Base-by-base conservation (phyloP, 2,329 filamentous ascomycete species). In the Xylaria sp. region DNA sequence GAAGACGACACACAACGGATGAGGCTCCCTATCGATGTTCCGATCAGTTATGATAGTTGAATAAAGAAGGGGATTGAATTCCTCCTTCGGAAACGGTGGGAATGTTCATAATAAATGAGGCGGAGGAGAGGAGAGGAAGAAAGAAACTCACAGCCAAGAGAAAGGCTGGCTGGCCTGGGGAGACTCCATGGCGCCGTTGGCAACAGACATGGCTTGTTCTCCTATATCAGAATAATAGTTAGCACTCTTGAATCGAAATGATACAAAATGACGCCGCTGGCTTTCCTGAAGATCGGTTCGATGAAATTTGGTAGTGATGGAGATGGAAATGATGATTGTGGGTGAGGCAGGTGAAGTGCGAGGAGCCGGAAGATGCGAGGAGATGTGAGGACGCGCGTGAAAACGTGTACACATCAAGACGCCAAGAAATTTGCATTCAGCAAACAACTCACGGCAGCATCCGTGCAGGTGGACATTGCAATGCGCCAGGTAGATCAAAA, bases 1-100 rank as follows among this genome's bases (percentile, higher is more conserved):
- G 1, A 84, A 70, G 51, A 83, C 70, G 16, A 85, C 79, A 49
- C 82, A 80, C 63, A 85, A 75, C 0, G 81, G 77, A 64, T 85
- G 83, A 1, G 82, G 79, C 52, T 83, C 73, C 1, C 82, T 83
- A 60, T 71, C 35, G 67, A 62, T 9, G 57, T 37, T 19, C 59
- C 47, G 13, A 50, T 57, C 13, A 59, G 59, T 34, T 59, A 58
- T 51, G 19, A 53, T 54, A 37, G 50, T 7, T 13, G 30, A 18
- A 35, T 34, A n/a, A 13, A 30, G 10, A 16, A 39, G 30, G n/a
- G 46, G 49, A 55, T 10, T 8, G 19, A 8, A 35, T 4, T 30
- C 23, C 23, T 3, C 23, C 4, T 30, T 30, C 23, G 23, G 23
- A 30, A 30, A 30, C 23, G 23, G 23, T 30, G 23, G 23, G 5